Evolutionary conservation across 805 yeast species (phyloP), one percentile per base, ranked within the genome.

Genomic region (Zygoascus tannicola): DNA sequence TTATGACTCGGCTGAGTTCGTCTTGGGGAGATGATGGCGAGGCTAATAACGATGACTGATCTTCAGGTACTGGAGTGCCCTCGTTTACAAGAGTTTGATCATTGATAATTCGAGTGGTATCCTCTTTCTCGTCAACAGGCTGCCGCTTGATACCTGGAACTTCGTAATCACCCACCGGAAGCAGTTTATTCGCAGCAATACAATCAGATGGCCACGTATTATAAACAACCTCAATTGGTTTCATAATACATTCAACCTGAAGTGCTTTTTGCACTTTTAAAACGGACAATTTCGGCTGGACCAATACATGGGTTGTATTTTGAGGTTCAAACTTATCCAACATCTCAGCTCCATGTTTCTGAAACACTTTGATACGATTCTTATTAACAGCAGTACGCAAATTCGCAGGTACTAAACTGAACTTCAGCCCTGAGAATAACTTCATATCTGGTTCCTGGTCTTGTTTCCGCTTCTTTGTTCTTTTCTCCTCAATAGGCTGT

Each of bases 141-240:
- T n/a, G 23, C 10, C 5, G 47, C 22, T 16, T 20, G 10, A 5
- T 21, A 12, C 32, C 33, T 21, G 37, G 38, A 20, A 44, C 40
- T 42, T 44, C 38, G 36, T 32, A 40, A 21, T 35, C 19, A 10
- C 36, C 30, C 5, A 33, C 35, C 22, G 40, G 45, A n/a, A 52
- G 46, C 26, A 56, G 42, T 28, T 23, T 36, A 4, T 44, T 36
- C 15, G 38, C 33, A 16, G 50, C 60, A 30, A 64, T 58, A 43
- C 63, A 59, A n/a, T 56, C 59, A 35, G 64, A 52, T 2, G 59
- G 50, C 67, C 67, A 63, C 1, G 47, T 43, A 14, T 55, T 58
- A 14, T 28, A 28, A 10, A 53, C 52, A 10, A 50, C 42, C 16
- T 33, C 18, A 2, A 41, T 46, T 10, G 21, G 23, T n/a, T 33